Conservation (phyloP, 2,329 filamentous ascomycete species). For the Venturia aucupariae region DNA sequence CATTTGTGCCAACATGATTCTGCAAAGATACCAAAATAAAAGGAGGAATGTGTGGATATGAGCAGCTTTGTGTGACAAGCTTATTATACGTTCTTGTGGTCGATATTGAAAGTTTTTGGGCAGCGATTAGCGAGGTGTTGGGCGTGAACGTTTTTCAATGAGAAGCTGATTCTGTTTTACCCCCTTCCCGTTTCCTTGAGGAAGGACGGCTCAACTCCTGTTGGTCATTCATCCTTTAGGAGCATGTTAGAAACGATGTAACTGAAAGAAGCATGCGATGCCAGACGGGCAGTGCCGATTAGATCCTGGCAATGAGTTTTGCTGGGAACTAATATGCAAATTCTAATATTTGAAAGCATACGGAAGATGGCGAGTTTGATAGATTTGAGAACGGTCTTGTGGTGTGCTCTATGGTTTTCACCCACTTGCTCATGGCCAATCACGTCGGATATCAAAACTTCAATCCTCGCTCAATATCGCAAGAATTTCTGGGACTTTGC, state of each 20-base stretch:
- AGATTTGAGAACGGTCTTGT: not conserved
- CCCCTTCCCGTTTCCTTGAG: no score
- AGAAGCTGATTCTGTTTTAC: not conserved
- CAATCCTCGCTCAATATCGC: no score
- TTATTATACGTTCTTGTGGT: not conserved
- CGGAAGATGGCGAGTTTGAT: not conserved
- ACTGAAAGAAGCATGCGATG: no score
- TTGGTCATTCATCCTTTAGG: no score
- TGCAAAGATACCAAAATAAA: not conserved
- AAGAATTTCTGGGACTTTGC: no score
- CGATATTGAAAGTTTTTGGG: not conserved
- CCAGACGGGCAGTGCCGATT: no score
- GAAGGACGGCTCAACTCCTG: no score
- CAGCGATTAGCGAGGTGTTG: not conserved
- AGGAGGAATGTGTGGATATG: not conserved
- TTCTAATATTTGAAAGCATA: not conserved
- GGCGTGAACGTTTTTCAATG: not conserved
- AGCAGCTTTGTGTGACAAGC: not conserved
- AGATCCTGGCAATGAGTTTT: no score
- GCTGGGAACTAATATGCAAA: no score
- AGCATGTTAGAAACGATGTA: no score
- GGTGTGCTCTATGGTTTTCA: not conserved
- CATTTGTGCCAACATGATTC: constrained; percentile 9
- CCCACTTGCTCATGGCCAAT: not conserved
- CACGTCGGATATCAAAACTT: no score